These are phyloP conservation scores for Sarocladium brachiariae DNA, from an alignment of 2,329 filamentous ascomycete species.

Conservation along the genomic window DNA sequence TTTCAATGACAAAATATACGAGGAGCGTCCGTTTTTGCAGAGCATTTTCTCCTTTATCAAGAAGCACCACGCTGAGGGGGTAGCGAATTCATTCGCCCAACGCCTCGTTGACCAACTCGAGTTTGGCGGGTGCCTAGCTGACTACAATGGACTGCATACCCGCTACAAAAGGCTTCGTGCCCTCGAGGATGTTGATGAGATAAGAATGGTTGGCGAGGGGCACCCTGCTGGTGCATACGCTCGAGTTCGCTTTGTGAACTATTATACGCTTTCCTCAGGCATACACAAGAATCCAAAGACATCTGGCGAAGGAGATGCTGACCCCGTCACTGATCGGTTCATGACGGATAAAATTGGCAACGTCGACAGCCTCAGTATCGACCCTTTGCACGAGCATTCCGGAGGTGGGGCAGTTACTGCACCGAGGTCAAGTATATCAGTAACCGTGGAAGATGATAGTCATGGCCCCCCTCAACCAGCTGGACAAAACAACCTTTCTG, in stretches of 20 bases:
- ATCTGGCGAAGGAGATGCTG: constrained; percentile 6
- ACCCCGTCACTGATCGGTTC: background rate
- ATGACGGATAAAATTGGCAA: constrained; percentile 9
- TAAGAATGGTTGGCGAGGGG: constrained; percentile 21
- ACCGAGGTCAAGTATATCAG: background rate
- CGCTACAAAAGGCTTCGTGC: constrained; percentile 64
- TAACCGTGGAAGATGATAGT: background rate
- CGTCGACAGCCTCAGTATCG: constrained; percentile 15
- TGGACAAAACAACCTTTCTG: background rate
- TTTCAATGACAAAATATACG: constrained; percentile 63
- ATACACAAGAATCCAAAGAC: constrained; percentile 42
- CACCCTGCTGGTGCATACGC: constrained; percentile 24
- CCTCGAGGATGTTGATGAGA: constrained; percentile 64
- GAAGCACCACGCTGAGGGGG: constrained; percentile 67
- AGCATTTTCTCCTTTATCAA: constrained; percentile 68
- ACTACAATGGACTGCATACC: constrained; percentile 61
- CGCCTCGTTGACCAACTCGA: constrained; percentile 77
- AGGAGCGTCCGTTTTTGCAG: constrained; percentile 62
- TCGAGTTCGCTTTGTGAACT: constrained; percentile 76
- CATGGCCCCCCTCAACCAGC: background rate
- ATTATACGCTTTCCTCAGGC: constrained; percentile 82
- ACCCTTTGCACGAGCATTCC: background rate
- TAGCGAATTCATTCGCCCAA: constrained; percentile 62
- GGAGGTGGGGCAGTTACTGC: background rate
- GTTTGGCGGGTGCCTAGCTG: constrained; percentile 74